A percentile compares a stretch with the other conserved stretches of the same genome.
Conservation (phyloP, 176 grass and related monocot species). For the Microstegium vimineum region DNA sequence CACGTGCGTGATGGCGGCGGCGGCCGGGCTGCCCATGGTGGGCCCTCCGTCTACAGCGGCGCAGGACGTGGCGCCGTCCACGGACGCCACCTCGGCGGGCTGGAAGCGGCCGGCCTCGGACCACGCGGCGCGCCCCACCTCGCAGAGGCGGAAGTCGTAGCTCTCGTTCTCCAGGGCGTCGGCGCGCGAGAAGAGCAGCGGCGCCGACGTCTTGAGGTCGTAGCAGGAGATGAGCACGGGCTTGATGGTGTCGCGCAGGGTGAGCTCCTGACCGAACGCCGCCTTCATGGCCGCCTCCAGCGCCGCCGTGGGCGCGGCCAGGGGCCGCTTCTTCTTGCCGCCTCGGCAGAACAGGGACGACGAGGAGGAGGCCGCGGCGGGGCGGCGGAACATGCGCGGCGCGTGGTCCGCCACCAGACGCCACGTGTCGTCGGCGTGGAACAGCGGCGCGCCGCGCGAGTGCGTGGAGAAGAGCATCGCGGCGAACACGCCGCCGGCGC, state of each 20-base stretch:
- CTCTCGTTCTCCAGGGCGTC: conserved; percentile 86
- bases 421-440: conserved; percentile 85
- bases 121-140: conserved; percentile 89
- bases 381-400: conserved; percentile 48
- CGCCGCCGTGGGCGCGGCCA: conserved; percentile 42
- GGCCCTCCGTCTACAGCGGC: conserved; percentile 71
- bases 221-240: conserved; percentile 89
- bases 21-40: conserved; percentile 82
- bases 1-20: conserved; percentile 92
- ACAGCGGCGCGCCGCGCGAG: conserved; percentile 60
- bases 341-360: conserved; percentile 34
- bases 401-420: conserved; percentile 74
- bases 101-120: conserved; percentile 81
- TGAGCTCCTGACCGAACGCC: conserved; percentile 72
- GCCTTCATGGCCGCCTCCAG: not conserved
- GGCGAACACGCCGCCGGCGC: conserved; percentile 77
- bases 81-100: conserved; percentile 70
- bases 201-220: conserved; percentile 73
- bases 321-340: conserved; percentile 46
- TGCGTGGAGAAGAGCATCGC: conserved; percentile 88
- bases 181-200: conserved; percentile 87
- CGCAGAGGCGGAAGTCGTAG: conserved; percentile 94
- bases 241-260: conserved; percentile 89
- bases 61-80: conserved; percentile 63
- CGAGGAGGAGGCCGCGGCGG: not conserved